A percentile compares a stretch with the other conserved stretches of the same genome.
Evolutionary conservation across 2,329 filamentous ascomycete species (phyloP).

Genomic region (Scedosporium dehoogii): DNA sequence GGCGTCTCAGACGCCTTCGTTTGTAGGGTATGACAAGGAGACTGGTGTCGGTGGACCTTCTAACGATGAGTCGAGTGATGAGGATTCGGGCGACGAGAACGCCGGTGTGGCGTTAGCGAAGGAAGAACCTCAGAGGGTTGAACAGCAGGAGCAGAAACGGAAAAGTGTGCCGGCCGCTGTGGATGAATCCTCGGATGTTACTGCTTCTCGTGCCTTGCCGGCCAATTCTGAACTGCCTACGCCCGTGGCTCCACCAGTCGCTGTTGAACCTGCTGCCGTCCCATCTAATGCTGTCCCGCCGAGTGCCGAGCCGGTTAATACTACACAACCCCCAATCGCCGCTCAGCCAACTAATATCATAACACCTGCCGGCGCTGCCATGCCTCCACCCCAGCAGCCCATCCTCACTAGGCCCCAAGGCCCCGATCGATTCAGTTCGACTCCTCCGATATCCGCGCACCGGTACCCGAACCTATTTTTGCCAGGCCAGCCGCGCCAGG

Average conservation of each 20-base stretch:
- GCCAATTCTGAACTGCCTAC: background rate
- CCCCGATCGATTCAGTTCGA: background rate
- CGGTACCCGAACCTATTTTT: constrained; percentile 39
- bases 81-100: background rate
- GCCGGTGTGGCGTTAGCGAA: background rate
- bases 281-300: background rate
- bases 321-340: background rate
- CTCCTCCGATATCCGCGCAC: constrained; percentile 37
- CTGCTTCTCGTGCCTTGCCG: background rate
- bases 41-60: constrained; percentile 23
- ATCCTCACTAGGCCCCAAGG: background rate
- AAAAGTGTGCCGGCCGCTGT: background rate
- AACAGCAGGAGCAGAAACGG: background rate
- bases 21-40: constrained; percentile 36
- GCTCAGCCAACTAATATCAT: background rate
- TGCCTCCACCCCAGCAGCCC: background rate
- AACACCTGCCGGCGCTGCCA: background rate
- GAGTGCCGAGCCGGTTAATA: background rate
- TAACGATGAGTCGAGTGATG: background rate
- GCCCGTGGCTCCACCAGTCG: background rate
- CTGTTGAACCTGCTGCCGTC: background rate
- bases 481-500: constrained; percentile 10
- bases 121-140: background rate
- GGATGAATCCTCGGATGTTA: background rate
- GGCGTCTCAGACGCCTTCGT: background rate